Evolutionary conservation across 306 rosid species (phyloP), one percentile per base, ranked within the genome.

Genomic region (Dryas drummondii): DNA sequence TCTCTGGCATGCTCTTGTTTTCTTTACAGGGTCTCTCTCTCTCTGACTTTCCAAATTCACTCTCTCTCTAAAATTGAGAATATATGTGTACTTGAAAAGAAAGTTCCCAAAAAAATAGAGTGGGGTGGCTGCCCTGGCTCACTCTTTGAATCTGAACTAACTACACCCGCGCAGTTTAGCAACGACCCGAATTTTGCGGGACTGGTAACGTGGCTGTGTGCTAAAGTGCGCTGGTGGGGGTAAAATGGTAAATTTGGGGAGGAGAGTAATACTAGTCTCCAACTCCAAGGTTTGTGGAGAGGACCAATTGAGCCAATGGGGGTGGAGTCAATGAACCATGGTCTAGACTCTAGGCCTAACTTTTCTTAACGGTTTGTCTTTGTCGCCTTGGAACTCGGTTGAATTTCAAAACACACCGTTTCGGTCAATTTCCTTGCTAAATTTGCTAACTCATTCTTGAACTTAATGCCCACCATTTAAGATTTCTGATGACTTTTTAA

Each of bases 91-190:
- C 63, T 10, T 55, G 16, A 52, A 70, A 45, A 70, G 42, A 66
- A 71, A 82, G 50, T 22, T 9, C n/a, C 54, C 47, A 15, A 27
- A 76, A 76, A 56, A 73, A 59, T 53, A 68, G 49, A 41, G 40
- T 48, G 66, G 63, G 63, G 46, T 3, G 46, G n/a, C 7, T 13
- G 10, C 5, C 41, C 7, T 37, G 8, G 27, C 7, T 63, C 1
- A 7, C 17, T 14, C 2, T 37, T 9, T 42, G 60, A 71, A 58
- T 58, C 76, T 9, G 44, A 71, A 13, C 44, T 14, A 54, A 58
- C 65, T 2, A 50, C 59, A 49, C 9, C 6, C 60, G 87, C 72
- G 84, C 81, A 86, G 11, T 73, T 68, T 84, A 86, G 89, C 63
- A n/a, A 51, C 53, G 16, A 53, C 71, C 75, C 45, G 47, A 3